Conservation (phyloP, 441 rosid species). For the Capsella rubella region DNA sequence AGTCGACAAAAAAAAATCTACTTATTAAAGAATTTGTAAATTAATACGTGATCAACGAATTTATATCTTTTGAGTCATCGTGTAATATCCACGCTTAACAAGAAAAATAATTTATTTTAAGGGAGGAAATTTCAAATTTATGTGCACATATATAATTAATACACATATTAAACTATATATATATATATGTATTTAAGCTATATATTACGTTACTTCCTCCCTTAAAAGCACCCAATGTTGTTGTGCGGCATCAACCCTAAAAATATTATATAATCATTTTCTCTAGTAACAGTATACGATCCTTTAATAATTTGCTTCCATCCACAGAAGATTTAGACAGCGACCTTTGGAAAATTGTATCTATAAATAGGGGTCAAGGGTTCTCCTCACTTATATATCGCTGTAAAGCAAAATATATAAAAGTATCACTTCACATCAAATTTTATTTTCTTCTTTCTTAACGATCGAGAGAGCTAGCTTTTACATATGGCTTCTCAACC, state of each 20-base stretch:
- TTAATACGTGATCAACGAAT: neutral
- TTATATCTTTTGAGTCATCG: neutral
- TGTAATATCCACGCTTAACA: neutral
- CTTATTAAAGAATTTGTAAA: neutral
- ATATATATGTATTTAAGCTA: no score
- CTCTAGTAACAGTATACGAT: constrained; percentile 14
- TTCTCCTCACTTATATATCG: neutral
- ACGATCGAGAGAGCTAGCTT: neutral
- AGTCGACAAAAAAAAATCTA: neutral
- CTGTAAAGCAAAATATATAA: constrained; percentile 21
- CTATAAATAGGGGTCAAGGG: constrained; percentile 30
- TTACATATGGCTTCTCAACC: constrained; percentile 44
- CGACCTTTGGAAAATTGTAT: constrained; percentile 18
- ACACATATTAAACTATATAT: no score
- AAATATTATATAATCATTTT: constrained; percentile 10
- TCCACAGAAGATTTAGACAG: constrained; percentile 28
- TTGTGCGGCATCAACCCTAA: constrained; percentile 27
- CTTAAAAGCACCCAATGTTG: constrained; percentile 5
- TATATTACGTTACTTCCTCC: neutral
- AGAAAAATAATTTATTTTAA: no score
- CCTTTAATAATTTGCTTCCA: constrained; percentile 38
- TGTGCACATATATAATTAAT: no score
- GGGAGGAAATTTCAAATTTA: no score
- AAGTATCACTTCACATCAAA: constrained; percentile 11
- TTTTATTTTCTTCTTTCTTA: constrained; percentile 7